Evolutionary conservation across 441 rosid genomes (phyloP), one percentile per base, ranked within the genome.

Genomic region (Flueggea neowawraea): DNA sequence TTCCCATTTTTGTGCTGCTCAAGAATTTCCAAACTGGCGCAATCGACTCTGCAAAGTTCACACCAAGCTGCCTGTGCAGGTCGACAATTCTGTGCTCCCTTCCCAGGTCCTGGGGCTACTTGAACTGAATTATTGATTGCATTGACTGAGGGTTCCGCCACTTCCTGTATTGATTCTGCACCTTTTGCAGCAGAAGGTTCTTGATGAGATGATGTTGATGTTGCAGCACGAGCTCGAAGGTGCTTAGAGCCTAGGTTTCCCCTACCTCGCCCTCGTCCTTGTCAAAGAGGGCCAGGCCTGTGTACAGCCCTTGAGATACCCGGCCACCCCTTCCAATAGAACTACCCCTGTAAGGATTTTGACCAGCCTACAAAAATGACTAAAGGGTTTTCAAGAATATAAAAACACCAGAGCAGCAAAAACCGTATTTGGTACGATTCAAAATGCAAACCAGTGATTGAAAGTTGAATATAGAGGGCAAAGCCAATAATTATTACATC

Each of bases 1-100:
- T 75, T 80, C 52, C 84, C 82, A 49, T 62, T 75, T 65, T 65
- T 74, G 63, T 72, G 84, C 67, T 74, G 74, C 75, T 74, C 78
- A 47, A 80, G 74, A 44, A 73, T 69, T 70, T 75, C 68, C 68
- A 77, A 63, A 62, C 76, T 67, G 47, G 63, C 64, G 70, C 80
- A 77, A 52, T 68, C 70, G 68, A 80, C 76, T 54, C 58, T 70
- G 62, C 82, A 80, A 56, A 80, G 72, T 63, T 69, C 82, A 47
- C 84, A 80, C 74, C 73, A 62, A 0, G 69, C 80, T 60, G 49
- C 44, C 62, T 64, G 69, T 41, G 43, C 49, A 28, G 69, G 65
- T 57, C 33, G 49, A 43, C 16, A 15, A 22, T 62, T 69, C 52
- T 66, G 59, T 16, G 55, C 60, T 61, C 15, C 58, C 43, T 47